Base-by-base conservation (phyloP, 2,329 filamentous ascomycete genomes). In the Fusarium austroafricanum region DNA sequence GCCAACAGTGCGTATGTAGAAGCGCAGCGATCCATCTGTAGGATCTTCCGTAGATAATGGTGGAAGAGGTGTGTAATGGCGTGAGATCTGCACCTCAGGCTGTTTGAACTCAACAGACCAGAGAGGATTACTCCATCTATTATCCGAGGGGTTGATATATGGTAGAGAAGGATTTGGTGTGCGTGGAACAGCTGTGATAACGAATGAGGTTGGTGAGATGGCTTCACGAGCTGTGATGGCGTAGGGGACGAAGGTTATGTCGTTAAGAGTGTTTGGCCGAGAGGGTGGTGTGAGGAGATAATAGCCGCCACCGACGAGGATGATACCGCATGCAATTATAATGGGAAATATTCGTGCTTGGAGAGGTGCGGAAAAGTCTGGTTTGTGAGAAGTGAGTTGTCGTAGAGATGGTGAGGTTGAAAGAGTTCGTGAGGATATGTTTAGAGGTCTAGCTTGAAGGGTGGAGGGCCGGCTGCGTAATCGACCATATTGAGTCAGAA, bases 61-160 rank as follows among this genome's bases (percentile, higher is more conserved):
- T 0, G 93, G 95, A 1, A 99, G 82, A 1, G 95, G 94, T 6
- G 96, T 98, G 79, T 99, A 99, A 59, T 93, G 90, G 65, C 96
- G 83, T 42, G 93, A 92, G 71, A 99, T 97, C 79, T 97, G 94
- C 58, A 98, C 81, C 77, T 97, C 90, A 3, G 96, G 96, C 80
- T 98, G 96, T 81, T 97, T 97, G 75, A 97, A 89, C 81, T 97
- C 92, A 33, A 98, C 90, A 66, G 91, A 94, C 91, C 93, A 97
- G 40, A 96, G 84, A 6, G 92, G 91, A 56, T 87, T 68, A 12
- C 68, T 70, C 79, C 80, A 79, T 67, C 58, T 40, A 18, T 26
- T n/a, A 33, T 59, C n/a, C 3, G 26, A 43, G 9, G 65, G 37
- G 12, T 20, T 37, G n/a, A 80, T 49, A 54, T 76, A 76, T 11